Evolutionary conservation across 2,329 filamentous ascomycete genomes (phyloP), one percentile per base, ranked within the genome.

Genomic region (Sporothrix dimorphospora): DNA sequence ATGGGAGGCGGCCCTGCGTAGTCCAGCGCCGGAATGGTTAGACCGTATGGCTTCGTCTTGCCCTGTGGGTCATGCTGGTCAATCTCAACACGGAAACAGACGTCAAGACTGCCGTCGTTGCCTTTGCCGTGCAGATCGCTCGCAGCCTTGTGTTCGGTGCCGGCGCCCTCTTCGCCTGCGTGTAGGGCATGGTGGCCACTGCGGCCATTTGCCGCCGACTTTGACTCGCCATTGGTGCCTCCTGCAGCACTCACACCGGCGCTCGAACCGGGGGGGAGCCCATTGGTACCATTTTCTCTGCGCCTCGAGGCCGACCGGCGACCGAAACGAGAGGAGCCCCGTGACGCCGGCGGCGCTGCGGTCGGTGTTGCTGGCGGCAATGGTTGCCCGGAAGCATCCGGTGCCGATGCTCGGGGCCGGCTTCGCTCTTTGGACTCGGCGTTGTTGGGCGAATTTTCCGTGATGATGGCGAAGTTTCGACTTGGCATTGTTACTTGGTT

Each of bases 401-500:
- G 34, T 2, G 42, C 40, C 12, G 45, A 12, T 4, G 72, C 45
- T 12, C 42, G 61, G 16, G 45, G 55, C 19, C 69, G 51, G 53
- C 61, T 69, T 19, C 73, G 30, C 21, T 70, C 65, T 19, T 72
- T 66, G 14, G 38, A 67, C 19, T 14, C 57, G 14, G 67, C 57
- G 71, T 85, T 85, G 77, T 85, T 84, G 63, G 87, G 93, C n/a
- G 90, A 89, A 81, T 97, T 98, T 80, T 97, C 93, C 21, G 93
- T 92, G 73, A 99, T 90, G 55, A 92, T 91, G 77, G 95, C 95
- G 86, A 93, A 99, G 80, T 99, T 99, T 30, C 96, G 90, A 75
- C 94, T 94, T 2, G 97, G 89, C 81, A 98, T 98, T 12, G 94
- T 98, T 74, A 93, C 92, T 75, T 93, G 88, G 81, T 98, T 98